Percentiles rank a stretch among this genome's conserved stretches.
phyloP scores from a whole-genome alignment of 768 basidiomycete genomes.

The Hypholoma fasciculare region DNA sequence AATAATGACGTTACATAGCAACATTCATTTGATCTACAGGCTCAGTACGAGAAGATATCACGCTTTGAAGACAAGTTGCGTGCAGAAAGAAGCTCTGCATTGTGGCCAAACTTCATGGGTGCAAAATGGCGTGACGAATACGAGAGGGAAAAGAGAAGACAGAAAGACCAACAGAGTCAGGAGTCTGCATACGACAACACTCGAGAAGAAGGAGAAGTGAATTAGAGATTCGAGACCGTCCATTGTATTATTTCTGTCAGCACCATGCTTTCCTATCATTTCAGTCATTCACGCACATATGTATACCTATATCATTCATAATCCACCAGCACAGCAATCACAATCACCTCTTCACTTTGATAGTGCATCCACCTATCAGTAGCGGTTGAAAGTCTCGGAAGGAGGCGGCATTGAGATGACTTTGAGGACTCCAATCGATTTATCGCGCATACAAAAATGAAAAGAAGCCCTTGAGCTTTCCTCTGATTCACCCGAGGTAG shows the following conservation, averaged over 20 bases:
- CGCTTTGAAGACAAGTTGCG: constrained; percentile 61
- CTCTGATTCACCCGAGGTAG: too few relatives aligned
- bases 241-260: not conserved
- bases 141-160: constrained; percentile 39
- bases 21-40: constrained; percentile 55
- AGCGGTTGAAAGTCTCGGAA: too few relatives aligned
- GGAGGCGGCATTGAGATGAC: too few relatives aligned
- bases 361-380: too few relatives aligned
- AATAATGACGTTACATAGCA: constrained; percentile 30
- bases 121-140: constrained; percentile 57
- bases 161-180: constrained; percentile 30
- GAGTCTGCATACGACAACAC: constrained; percentile 28
- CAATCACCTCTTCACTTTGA: too few relatives aligned
- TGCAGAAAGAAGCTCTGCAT: constrained; percentile 47
- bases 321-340: too few relatives aligned
- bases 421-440: too few relatives aligned
- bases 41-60: constrained; percentile 58
- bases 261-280: too few relatives aligned
- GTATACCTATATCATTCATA: too few relatives aligned
- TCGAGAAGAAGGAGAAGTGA: constrained; percentile 40
- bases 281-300: too few relatives aligned
- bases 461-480: too few relatives aligned
- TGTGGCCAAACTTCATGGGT: constrained; percentile 63
- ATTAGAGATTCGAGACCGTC: not conserved
- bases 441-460: too few relatives aligned